Base-by-base conservation (phyloP, 2,329 filamentous ascomycete species). In the Alternaria brassicicola region DNA sequence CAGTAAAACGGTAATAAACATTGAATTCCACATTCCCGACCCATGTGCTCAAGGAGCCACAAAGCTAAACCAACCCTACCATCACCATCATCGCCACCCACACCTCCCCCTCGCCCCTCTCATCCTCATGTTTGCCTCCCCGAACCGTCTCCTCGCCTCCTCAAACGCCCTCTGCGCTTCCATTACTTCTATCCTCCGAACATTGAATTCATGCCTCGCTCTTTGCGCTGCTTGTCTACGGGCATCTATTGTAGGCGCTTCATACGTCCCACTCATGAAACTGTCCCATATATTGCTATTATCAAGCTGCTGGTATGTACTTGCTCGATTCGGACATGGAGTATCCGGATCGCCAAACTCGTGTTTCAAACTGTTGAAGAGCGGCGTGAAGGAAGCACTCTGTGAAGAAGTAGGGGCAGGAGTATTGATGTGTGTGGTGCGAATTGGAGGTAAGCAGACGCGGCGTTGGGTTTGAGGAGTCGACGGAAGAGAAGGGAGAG, bases 191-290 rank as follows among this genome's bases (percentile, higher is more conserved):
- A 58, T 12, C 5, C 55, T 33, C 19, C 52, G 36, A 1, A 59
- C 5, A 8, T 63, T 59, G 26, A 59, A 58, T 21, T 63, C 52
- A 7, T 59, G 61, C 8, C 50, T 59, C 6, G 60, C 55, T 1
- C 30, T 49, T 2, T 57, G 55, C n/a, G 31, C 50, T 19, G 51
- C 52, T 23, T 61, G 35, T 15, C 61, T 15, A 2, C 33, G 28
- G n/a, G n/a, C 12, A 21, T 57, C 21, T 21, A 41, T 21, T 7
- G 8, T 19, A 17, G 36, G 21, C 12, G 30, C 41, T 47, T 39
- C 35, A 6, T 42, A 41, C 2, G 17, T 17, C 5, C 28, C 36
- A 13, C 26, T 10, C 25, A 21, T 33, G 8, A 31, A 47, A 1
- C 19, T 23, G 0, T 35, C 15, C 3, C 30, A 33, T 4, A 47